Conservation (phyloP, 108 stramenopile species). For the Parietichytrium sp. region DNA sequence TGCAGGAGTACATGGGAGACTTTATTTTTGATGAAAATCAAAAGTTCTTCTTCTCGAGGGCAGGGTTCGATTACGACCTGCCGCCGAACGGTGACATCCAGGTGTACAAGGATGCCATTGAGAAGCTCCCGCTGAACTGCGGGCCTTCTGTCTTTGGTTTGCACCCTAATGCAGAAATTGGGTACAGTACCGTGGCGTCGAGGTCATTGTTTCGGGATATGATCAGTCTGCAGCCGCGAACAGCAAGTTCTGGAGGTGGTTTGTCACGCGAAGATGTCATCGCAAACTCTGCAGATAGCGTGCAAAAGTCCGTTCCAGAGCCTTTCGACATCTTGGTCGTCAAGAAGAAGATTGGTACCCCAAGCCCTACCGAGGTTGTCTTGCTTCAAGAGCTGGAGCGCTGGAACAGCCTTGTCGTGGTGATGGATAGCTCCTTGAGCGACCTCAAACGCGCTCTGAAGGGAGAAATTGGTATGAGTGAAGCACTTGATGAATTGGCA, state of each 20-base stretch:
- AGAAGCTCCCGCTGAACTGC: constrained; percentile 64
- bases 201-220: constrained; percentile 65
- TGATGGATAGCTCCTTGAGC: constrained; percentile 58
- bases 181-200: constrained; percentile 66
- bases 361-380: constrained; percentile 65
- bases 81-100: constrained; percentile 52
- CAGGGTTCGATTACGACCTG: constrained; percentile 65
- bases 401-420: constrained; percentile 62
- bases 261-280: constrained; percentile 65
- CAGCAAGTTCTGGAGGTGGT: constrained; percentile 51
- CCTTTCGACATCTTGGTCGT: constrained; percentile 42
- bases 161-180: constrained; percentile 74
- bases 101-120: constrained; percentile 54
- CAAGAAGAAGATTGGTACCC: constrained; percentile 28
- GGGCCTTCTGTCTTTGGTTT: constrained; percentile 70
- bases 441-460: constrained; percentile 60
- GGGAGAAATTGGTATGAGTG: constrained; percentile 73
- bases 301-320: constrained; percentile 62
- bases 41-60: constrained; percentile 65
- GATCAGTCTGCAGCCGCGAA: constrained; percentile 63
- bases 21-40: constrained; percentile 71
- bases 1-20: constrained; percentile 75
- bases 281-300: constrained; percentile 49
- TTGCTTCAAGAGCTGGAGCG: constrained; percentile 72
- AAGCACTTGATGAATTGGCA: constrained; percentile 63